Evolutionary conservation across 352 stramenopile genomes (phyloP).

Genomic region (Globisporangium abappressorium): DNA sequence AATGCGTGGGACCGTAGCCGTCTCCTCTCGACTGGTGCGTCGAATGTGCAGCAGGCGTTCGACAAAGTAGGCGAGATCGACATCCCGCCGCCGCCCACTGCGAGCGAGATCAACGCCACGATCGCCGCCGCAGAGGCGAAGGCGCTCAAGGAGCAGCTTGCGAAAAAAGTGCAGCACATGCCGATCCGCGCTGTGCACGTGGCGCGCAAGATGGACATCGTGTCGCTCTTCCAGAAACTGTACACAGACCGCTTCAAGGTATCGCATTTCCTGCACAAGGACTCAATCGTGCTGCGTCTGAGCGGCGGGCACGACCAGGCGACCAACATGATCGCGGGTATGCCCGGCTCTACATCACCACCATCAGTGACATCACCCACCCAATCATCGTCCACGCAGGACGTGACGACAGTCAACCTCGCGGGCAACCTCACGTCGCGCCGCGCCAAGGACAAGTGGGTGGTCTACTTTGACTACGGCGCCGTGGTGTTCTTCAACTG

Average conservation of each 20-base stretch:
- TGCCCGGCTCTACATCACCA: neutral
- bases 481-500: conserved; percentile 93
- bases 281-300: conserved; percentile 73
- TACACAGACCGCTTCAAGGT: conserved; percentile 86
- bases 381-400: conserved; percentile 6
- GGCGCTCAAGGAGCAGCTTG: conserved; percentile 39
- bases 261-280: conserved; percentile 75
- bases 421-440: conserved; percentile 57
- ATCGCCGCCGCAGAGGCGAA: conserved; percentile 59
- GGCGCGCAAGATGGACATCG: conserved; percentile 85
- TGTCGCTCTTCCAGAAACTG: conserved; percentile 82
- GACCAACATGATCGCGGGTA: conserved; percentile 36
- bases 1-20: conserved; percentile 13
- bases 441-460: conserved; percentile 88
- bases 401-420: conserved; percentile 46
- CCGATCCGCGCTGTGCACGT: conserved; percentile 80
- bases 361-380: conserved; percentile 17
- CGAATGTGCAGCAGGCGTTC: neutral
- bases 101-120: conserved; percentile 62
- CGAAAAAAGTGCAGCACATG: conserved; percentile 44
- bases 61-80: conserved; percentile 31
- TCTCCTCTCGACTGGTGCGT: conserved; percentile 8
- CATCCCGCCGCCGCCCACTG: conserved; percentile 48
- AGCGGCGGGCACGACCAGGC: conserved; percentile 34
- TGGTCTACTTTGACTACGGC: conserved; percentile 92